Base-by-base conservation (phyloP, 148 eudicot genomes). In the Camellia lanceoleosa region DNA sequence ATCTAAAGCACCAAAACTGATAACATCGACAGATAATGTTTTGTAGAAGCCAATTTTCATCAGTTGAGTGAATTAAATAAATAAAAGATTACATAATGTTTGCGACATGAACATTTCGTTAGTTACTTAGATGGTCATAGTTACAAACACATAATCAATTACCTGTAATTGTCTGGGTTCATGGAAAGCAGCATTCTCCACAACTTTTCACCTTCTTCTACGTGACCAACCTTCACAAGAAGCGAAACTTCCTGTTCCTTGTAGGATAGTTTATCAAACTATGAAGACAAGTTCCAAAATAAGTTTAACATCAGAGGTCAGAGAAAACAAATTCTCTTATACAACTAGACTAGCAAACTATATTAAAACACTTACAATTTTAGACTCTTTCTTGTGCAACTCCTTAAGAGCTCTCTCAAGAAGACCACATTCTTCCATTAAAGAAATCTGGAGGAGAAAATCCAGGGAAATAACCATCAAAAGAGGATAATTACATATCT, bases 131-230 rank as follows among this genome's bases (percentile, higher is more conserved):
- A 63, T 20, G 56, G 11, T 46, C 44, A 63, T 13, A 64, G 60
- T 43, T 23, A 47, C 19, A 30, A 66, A 68, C 67, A 47, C 3
- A 46, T 58, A 23, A 38, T 49, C 30, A 78, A 65, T 20, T 77
- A 97, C 99, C 98, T 89, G 83, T 97, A 97, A 86, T 97, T 94
- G 88, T 97, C 99, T 77, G 99, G 97, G 83, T 97, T 97, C 94
- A 94, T 88, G 10, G 93, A 87, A 78, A 97, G 98, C 82, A 97
- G 87, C 78, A 79, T 77, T 84, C 84, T 88, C 75, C 88, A 97
- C 68, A 87, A 78, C 84, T 82, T 87, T 71, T 89, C 93, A 79
- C 94, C 97, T 85, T 94, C 95, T 77, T 90, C 95, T 63, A 88
- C 78, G 70, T 70, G 88, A 81, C 88, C 84, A 80, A 94, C 93